Base-by-base conservation (phyloP, 352 stramenopile species). In the Globisporangium radiosum region DNA sequence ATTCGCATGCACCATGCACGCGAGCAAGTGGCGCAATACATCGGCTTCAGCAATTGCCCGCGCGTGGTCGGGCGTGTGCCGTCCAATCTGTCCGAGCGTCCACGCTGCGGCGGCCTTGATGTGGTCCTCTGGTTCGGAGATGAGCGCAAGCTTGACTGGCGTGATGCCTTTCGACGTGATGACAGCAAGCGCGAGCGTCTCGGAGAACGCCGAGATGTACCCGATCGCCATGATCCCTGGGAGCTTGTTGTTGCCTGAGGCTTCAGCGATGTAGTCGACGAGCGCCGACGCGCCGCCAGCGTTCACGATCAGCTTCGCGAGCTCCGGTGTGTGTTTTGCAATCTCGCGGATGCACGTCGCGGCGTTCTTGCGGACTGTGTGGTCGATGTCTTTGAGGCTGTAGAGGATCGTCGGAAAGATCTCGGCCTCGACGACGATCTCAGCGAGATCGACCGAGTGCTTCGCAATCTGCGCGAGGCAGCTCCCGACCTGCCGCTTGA, bases 391-490 rank as follows among this genome's bases (percentile, higher is more conserved):
- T 69, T 97, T 97, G 56, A 98, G 85, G 60, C 88, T 97, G 69
- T 95, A 97, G 17, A 98, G 69, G 49, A 98, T 97, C 63, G 97
- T 97, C 38, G 94, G 94, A 78, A 98, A 98, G 42, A 98, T 95
- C 65, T 98, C 94, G 9, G 94, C 91, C 63, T 98, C 94, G 6
- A 98, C 94, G 14, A 98, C 94, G 44, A 97, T 94, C 68, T 98
- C 94, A 0, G 94, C 94, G 38, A 98, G 77, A 63, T 98, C 94
- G 14, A 98, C 94, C 11, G 78, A 96, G 75, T 98, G 94, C 66
- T 98, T 98, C 54, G 94, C 88, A 54, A 98, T 97, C 68, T 98
- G 94, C 4, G 91, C 92, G 39, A 98, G 79, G 61, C 83, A 95
- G 66, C 85, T 94, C 77, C 90, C 97, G 5, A 90, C 77, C 44